Base-by-base conservation (phyloP, 306 rosid species). In the Aeschynomene evenia region DNA sequence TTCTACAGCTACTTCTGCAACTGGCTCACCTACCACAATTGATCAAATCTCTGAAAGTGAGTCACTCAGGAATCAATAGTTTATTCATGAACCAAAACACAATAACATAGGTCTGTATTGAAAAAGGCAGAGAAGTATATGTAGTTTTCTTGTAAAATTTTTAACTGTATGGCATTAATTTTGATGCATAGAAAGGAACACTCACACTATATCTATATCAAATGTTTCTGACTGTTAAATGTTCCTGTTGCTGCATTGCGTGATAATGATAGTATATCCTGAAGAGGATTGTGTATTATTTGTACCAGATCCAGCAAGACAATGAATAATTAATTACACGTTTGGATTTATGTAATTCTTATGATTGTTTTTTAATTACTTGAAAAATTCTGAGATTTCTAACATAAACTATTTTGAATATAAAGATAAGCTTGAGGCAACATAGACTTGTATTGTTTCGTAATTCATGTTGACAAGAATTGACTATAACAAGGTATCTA, bases 1-100 rank as follows among this genome's bases (percentile, higher is more conserved):
- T 53, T 72, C 85, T 42, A 70, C 76, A 42, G 82, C 74, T 19
- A 73, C 78, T 59, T 77, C 84, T 26, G 70, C 53, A 65, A 63
- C 80, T 0, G 80, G 73, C 56, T 83, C 84, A 7, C 72, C 76
- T 24, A 52, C 83, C 67, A 58, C 79, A 26, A 65, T 70, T 9
- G 72, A 52, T 77, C 68, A 62, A 68, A 66, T 83, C 33, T 83
- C 87, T 21, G 85, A 81, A 75, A 75, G 55, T 3, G 80, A 78
- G 31, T 59, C 69, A 0, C 72, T 51, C 49, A 71, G 74, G 72
- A 72, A 77, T 79, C 70, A 72, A 21, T 81, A 73, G 52, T 40
- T 50, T 45, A 9, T 70, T 28, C 49, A 51, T 70, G 5, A 33
- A 13, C 43, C 75, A 64, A 31, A 54, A 37, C 68, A 45, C n/a